Base-by-base conservation (phyloP, 1,139 yeast species). In the Zygoascus hellenicus region DNA sequence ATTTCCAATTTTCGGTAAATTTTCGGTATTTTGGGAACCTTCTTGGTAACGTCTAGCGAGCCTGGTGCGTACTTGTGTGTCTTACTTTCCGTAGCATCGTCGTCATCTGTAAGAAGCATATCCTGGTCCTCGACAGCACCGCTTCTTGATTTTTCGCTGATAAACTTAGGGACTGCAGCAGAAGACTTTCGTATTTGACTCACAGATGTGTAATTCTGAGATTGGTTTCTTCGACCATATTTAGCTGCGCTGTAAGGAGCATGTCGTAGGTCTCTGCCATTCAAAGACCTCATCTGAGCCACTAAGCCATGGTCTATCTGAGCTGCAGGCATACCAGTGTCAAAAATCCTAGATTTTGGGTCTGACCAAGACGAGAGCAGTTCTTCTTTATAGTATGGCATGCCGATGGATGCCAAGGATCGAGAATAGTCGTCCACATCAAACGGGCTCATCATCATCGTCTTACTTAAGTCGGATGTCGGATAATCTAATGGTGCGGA, bases 371-470 rank as follows among this genome's bases (percentile, higher is more conserved):
- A 83, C 0, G 97, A 88, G 11, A 90, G 70, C 19, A 94, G 71
- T 45, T 78, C 77, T 43, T 85, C 89, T 52, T 80, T 81, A 63
- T 88, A 92, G 59, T 83, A 88, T 0, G 98, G 97, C 79, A 92
- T 70, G 7, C 97, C 97, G 1, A 92, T 72, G 1, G 79, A 62
- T 40, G 82, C 82, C 46, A 92, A 68, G 0, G 97, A 90, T 2
- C 69, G 64, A 10, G 66, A 58, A 7, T 67, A 68, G 42, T 77
- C 77, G 9, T 72, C 55, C 2, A 63, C 53, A 2, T 63, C 64
- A 7, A 64, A 58, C 11, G 38, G 46, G 16, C 29, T 14, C 2
- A 63, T 42, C 4, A 30, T 17, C 11, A 17, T 35, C 2, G 35
- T 14, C 26, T 22, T 22, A 2, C 15, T 16, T 3, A 41, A 15